Base-by-base conservation (phyloP, 148 eudicot genomes). In the Polygonum aviculare region DNA sequence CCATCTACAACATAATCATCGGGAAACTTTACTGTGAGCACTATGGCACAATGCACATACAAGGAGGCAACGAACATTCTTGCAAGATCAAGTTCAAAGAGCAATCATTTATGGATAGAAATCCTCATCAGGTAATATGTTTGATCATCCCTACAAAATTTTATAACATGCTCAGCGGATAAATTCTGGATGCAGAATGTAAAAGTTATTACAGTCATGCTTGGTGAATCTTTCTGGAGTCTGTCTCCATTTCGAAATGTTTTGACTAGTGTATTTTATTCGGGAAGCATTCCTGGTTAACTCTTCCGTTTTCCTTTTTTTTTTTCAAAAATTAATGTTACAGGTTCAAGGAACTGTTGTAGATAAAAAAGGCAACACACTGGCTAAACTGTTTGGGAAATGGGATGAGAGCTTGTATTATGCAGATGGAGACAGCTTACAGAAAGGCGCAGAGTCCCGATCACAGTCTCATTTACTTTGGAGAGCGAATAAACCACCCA, bases 51-150 rank as follows among this genome's bases (percentile, higher is more conserved):
- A 94, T 94, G 98, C 85, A 87, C 74, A 92, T 94, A 62, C 86
- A 81, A 79, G 92, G 98, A 59, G 88, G 86, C 78, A 87, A 87
- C 47, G 79, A 89, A 70, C 82, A 94, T 83, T 94, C 98, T 12
- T 94, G 98, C 83, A 90, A 90, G 75, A 91, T 94, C 71, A 92
- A 90, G 86, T 94, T 92, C 84, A 94, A 94, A 85, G 93, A 89
- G 72, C 98, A 90, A 75, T 89, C 96, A 55, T 81, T 94, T 77
- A 94, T 94, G 52, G 97, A 90, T 51, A 86, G 92, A 75, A 91
- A 80, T 86, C 97, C 98, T 57, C 92, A 83, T 83, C 97, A 94
- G 97, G 98, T 94, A 79, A 16, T 31, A 12, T 26, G 55, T 51
- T 77, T 50, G 8, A 69, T 69, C 72, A n/a, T 12, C 16, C 22